phyloP scores from a whole-genome alignment of 78 protist species.

The Blattamonas nauphoetae region DNA sequence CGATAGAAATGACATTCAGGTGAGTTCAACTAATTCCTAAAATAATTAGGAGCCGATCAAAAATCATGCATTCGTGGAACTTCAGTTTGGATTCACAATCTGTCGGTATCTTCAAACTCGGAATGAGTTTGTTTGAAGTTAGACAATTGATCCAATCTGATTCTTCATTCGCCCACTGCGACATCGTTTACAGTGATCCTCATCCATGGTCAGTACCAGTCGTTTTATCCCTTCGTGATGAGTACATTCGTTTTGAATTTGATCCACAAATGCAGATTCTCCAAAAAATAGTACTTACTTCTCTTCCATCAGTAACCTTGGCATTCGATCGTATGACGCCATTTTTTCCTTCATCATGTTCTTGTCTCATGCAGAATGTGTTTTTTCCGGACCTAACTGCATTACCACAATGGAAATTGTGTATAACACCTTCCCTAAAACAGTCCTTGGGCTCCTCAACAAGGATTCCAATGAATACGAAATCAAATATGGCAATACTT shows the following conservation, averaged over 20 bases:
- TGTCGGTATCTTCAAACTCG: too few relatives aligned
- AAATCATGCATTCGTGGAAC: too few relatives aligned
- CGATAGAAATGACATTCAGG: too few relatives aligned
- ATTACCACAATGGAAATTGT: background rate
- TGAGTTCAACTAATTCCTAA: too few relatives aligned
- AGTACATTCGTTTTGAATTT: background rate
- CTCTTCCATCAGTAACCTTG: background rate
- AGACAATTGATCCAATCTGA: too few relatives aligned
- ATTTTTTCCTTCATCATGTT: background rate
- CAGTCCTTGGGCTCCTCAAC: background rate
- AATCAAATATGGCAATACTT: background rate
- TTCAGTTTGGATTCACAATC: too few relatives aligned
- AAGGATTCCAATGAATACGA: background rate
- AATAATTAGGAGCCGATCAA: too few relatives aligned
- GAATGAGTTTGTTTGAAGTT: too few relatives aligned
- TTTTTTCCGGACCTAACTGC: background rate
- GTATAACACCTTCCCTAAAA: background rate
- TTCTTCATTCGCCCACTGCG: too few relatives aligned
- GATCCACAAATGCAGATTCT: background rate
- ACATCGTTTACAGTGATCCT: background rate
- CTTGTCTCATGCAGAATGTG: background rate
- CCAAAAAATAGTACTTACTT: background rate
- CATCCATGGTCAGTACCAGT: background rate
- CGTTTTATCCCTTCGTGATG: background rate
- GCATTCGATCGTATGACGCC: background rate